phyloP scores from a whole-genome alignment of 345 rosid species.

The Aegle marmelos region DNA sequence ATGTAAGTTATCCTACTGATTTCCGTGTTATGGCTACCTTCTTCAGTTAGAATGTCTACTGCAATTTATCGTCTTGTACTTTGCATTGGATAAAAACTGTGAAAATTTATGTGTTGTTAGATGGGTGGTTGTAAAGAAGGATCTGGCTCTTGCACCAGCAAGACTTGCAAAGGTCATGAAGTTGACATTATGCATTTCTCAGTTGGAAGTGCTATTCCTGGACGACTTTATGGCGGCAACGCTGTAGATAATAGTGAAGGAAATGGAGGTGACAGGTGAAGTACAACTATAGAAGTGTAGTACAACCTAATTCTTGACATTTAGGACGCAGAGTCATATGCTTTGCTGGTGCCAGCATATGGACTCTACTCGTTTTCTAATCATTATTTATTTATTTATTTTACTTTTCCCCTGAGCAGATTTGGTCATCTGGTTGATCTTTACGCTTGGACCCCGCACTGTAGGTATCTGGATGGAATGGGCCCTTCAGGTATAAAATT shows the following conservation, averaged over 20 bases:
- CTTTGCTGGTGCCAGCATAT: background rate
- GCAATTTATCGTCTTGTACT: background rate
- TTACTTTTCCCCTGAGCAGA: slow-evolving; percentile 35
- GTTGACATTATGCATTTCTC: slow-evolving; percentile 99
- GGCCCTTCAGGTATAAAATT: slow-evolving; percentile 79
- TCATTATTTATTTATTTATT: background rate
- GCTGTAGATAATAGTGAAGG: slow-evolving; percentile 71
- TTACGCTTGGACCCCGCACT: slow-evolving; percentile 95
- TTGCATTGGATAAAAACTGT: slow-evolving; percentile 12
- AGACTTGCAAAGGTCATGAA: slow-evolving; percentile 91
- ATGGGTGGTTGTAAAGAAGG: slow-evolving; percentile 95
- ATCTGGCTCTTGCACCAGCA: slow-evolving; percentile 63
- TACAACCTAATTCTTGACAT: slow-evolving; percentile 18
- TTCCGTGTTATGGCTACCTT: background rate
- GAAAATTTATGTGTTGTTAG: slow-evolving; percentile 33
- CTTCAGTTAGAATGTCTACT: background rate
- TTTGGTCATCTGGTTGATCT: slow-evolving; percentile 88
- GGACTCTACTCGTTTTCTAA: background rate
- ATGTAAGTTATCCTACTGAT: slow-evolving; percentile 42
- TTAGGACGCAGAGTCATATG: background rate
- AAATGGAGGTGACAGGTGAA: slow-evolving; percentile 92
- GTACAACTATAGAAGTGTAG: background rate
- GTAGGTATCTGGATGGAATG: slow-evolving; percentile 80
- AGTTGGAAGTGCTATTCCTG: slow-evolving; percentile 93
- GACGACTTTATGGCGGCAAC: slow-evolving; percentile 93